Percentiles rank a stretch among this genome's conserved stretches.
phyloP scores from a whole-genome alignment of 2,329 filamentous ascomycete genomes.

The Calonectria pseudoturangicola region DNA sequence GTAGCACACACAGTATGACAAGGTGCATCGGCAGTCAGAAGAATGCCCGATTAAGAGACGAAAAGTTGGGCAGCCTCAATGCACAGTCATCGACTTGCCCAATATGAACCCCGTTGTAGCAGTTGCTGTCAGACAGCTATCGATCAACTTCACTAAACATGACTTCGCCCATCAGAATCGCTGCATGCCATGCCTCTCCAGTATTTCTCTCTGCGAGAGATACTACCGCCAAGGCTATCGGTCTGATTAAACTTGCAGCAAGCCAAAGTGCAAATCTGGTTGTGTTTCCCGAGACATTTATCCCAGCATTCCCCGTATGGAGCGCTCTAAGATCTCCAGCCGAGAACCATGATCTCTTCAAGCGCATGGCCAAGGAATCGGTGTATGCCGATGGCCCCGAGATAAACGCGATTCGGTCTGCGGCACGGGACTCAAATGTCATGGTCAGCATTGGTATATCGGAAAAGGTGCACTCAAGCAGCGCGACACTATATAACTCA shows the following conservation, averaged over 20 bases:
- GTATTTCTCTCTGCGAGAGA: constrained; percentile 67
- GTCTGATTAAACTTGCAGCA: constrained; percentile 66
- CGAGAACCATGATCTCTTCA: constrained; percentile 70
- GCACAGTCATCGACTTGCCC: not conserved
- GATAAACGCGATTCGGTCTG: constrained; percentile 61
- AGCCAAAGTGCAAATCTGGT: constrained; percentile 67
- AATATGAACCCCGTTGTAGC: not conserved
- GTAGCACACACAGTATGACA: constrained; percentile 15
- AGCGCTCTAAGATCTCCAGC: constrained; percentile 66
- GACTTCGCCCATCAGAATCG: constrained; percentile 48
- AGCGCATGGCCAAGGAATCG: constrained; percentile 65
- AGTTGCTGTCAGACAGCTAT: too few species aligned
- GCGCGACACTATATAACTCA: constrained; percentile 70
- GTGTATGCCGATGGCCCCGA: constrained; percentile 68
- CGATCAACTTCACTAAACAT: not conserved
- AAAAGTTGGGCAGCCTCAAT: not conserved
- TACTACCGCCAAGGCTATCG: constrained; percentile 68
- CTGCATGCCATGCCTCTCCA: constrained; percentile 63
- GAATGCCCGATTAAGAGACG: not conserved
- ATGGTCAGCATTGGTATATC: constrained; percentile 71
- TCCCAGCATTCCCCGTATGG: constrained; percentile 73
- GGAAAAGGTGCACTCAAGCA: constrained; percentile 65
- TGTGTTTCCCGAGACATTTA: constrained; percentile 72
- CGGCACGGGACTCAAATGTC: constrained; percentile 60
- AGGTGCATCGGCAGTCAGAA: constrained; percentile 7